Base-by-base conservation (phyloP, 352 stramenopile genomes). In the Globisporangium orthogonon region DNA sequence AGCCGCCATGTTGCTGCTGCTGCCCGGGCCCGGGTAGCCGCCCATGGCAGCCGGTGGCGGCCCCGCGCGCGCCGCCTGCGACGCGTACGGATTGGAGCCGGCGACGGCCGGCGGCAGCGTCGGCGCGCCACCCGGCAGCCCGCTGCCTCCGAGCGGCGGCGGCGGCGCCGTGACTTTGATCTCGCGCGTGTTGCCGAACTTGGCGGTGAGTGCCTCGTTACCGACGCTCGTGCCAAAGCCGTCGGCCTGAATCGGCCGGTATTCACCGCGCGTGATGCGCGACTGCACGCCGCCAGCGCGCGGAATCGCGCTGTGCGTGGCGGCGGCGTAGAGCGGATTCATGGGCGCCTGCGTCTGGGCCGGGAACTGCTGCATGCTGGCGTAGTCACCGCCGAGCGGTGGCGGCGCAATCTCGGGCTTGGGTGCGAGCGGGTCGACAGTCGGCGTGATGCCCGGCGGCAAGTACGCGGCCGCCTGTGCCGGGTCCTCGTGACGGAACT, bases 201-300 rank as follows among this genome's bases (percentile, higher is more conserved):
- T 96, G 54, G 85, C 87, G 43, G 86, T 91, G 17, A 96, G 78
- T 46, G 87, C 73, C 30, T 91, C 78, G 54, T 96, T 96, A 51
- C 87, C 87, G 6, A 96, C 87, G 54, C 84, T 96, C 13, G 83
- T 86, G 43, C 88, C 87, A 56, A 96, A 96, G 30, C 87, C 87
- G 57, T 96, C 87, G 1, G 87, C 83, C 57, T 95, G 79, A 39
- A 96, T 94, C 23, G 84, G 82, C 35, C 86, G 85, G 54, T 90
- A 91, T 56, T 89, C 78, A 45, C 79, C 79, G 7, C 76, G 76
- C 39, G 80, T 80, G 58, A 86, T 76, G 39, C 82, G 74, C 15
- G 74, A 72, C 29, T 61, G 64, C 1, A 61, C 65, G 9, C 78
- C 72, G 17, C 59, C 62, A 23, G 23, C 23, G 18, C 82, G 78